These are phyloP conservation scores for Paspalum vaginatum DNA, from an alignment of 176 grass and related monocot genomes.

Conservation along the genomic window DNA sequence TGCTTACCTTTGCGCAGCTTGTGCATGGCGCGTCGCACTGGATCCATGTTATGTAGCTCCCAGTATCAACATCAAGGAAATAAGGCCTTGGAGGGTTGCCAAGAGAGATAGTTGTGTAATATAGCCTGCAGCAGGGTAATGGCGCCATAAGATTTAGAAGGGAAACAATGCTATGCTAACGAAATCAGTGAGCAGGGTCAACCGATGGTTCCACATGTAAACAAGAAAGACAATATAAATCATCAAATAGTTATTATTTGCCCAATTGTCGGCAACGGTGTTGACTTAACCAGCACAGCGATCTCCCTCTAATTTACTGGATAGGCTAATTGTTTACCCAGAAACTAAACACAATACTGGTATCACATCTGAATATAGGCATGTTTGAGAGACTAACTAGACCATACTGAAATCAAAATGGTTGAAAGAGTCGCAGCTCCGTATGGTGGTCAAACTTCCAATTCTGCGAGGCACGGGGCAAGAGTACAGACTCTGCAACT, in stretches of 20 bases:
- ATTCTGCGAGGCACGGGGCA: not conserved
- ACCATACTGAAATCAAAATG: not conserved
- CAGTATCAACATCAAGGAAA: conserved; percentile 89
- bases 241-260: conserved; percentile 13
- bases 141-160: conserved; percentile 28
- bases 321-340: not conserved
- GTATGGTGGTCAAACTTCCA: conserved; percentile 5
- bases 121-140: conserved; percentile 64
- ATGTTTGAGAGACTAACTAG: not conserved
- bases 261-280: not conserved
- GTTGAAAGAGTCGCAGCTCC: not conserved
- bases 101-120: conserved; percentile 76
- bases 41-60: conserved; percentile 83
- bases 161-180: conserved; percentile 10
- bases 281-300: not conserved
- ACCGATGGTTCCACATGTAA: not conserved
- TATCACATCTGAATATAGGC: not conserved
- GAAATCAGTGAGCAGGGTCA: not conserved
- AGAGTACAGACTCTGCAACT: conserved; percentile 16
- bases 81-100: conserved; percentile 79
- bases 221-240: not conserved
- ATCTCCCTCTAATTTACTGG: not conserved
- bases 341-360: not conserved
- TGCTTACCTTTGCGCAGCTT: conserved; percentile 81
- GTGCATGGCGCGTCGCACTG: conserved; percentile 77